Evolutionary conservation across 2,329 filamentous ascomycete species (phyloP), one percentile per base, ranked within the genome.

Genomic region (Leptographium lundbergii): DNA sequence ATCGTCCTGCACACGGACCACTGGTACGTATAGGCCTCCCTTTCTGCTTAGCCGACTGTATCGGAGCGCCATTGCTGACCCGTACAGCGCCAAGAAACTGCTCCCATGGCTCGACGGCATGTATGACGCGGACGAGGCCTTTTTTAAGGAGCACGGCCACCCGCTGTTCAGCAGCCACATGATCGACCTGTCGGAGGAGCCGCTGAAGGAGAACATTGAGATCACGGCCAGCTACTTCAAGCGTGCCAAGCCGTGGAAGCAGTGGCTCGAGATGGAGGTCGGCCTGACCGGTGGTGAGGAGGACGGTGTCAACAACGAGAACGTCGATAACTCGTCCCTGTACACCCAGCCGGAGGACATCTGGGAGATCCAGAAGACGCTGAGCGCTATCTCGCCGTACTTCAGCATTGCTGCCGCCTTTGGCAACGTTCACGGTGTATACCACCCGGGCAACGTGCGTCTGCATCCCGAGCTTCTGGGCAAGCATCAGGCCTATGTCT

Each of bases 301-400:
- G 61, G 65, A 66, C 53, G 64, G 61, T n/a, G 91, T 97, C 74
- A 95, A 96, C 87, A 97, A 97, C 81, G 91, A 96, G 78, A 84
- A 87, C 68, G 91, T 96, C 67, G 91, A 96, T 82, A 96, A 96
- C 84, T 88, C 88, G 81, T 88, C 88, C 62, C 86, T 97, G 66
- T 96, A 97, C 86, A 97, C 92, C 54, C 94, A 99, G 78, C 92
- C 92, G 66, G 90, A 96, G 80, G 92, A 96, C 70, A 95, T 96
- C 74, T 87, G 89, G 77, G 81, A 86, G 71, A 95, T 96, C 78
- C 88, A 92, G 81, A 85, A 91, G 75, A 84, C 88, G 60, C 85
- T 99, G 66, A 80, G 82, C 65, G 79, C 88, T 67, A 91, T 97
- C 79, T 92, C 87, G 66, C 88, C 89, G 66, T 95, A 95, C 84